These are phyloP conservation scores for Trypanosoma vivax DNA, from an alignment of 208 protist genomes.

Conservation along the genomic window DNA sequence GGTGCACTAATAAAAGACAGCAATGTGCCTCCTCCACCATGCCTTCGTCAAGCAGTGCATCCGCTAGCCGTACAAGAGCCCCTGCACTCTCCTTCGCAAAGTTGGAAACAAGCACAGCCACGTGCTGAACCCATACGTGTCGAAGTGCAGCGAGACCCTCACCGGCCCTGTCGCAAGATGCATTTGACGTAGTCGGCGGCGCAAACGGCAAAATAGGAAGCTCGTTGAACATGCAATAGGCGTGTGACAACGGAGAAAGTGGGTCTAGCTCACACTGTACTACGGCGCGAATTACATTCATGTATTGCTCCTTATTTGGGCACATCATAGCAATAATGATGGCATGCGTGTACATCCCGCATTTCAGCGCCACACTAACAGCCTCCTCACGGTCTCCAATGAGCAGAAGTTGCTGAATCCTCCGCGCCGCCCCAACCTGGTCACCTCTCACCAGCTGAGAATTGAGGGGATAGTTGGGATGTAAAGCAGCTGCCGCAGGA, in stretches of 20 bases:
- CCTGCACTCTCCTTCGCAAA: slow-evolving; percentile 54
- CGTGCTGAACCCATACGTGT: slow-evolving; percentile 43
- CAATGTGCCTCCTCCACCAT: slow-evolving; percentile 61
- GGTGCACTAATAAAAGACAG: slow-evolving; percentile 58
- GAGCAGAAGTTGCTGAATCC: slow-evolving; percentile 55
- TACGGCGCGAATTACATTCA: slow-evolving; percentile 50
- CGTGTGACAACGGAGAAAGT: slow-evolving; percentile 63
- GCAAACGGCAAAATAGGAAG: slow-evolving; percentile 50
- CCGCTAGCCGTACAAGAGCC: slow-evolving; percentile 41
- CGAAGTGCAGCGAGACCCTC: neutral
- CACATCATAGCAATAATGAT: slow-evolving; percentile 88
- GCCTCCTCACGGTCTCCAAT: slow-evolving; percentile 57
- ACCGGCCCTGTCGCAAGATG: neutral
- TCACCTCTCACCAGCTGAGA: neutral
- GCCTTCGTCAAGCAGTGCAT: slow-evolving; percentile 27
- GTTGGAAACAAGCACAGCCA: slow-evolving; percentile 50
- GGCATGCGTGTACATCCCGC: slow-evolving; percentile 56
- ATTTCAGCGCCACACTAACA: slow-evolving; percentile 44
- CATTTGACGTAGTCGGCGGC: neutral
- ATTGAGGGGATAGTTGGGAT: slow-evolving; percentile 5
- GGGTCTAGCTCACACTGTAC: slow-evolving; percentile 43
- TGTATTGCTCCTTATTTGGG: slow-evolving; percentile 63
- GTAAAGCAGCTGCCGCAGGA: neutral
- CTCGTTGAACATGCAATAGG: slow-evolving; percentile 80
- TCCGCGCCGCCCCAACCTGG: slow-evolving; percentile 23